Percentiles rank a stretch among this genome's conserved stretches.
phyloP scores from a whole-genome alignment of 495 filamentous ascomycete species.

The Penicillium silybi region DNA sequence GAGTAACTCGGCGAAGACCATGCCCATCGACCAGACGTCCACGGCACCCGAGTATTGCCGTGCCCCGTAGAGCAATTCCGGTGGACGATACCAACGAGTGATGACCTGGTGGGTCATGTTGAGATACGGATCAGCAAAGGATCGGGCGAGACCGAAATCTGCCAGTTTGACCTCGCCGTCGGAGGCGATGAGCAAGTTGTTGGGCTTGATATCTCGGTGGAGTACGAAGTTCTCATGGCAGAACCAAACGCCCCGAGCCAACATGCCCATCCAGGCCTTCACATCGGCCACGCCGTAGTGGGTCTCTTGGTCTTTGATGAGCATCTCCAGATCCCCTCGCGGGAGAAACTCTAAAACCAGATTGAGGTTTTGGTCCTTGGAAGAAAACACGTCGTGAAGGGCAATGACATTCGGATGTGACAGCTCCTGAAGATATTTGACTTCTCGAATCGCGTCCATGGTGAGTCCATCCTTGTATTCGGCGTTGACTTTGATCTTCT shows the following conservation, averaged over 20 bases:
- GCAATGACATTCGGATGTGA: slow-evolving; percentile 93
- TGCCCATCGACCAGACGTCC: slow-evolving; percentile 92
- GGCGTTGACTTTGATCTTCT: slow-evolving; percentile 93
- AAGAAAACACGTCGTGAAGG: slow-evolving; percentile 85
- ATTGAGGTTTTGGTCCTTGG: slow-evolving; percentile 90
- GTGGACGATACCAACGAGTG: slow-evolving; percentile 94
- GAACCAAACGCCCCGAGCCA: slow-evolving; percentile 88
- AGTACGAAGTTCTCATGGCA: slow-evolving; percentile 93
- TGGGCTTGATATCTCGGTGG: slow-evolving; percentile 98
- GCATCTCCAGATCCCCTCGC: slow-evolving; percentile 83
- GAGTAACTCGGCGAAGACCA: slow-evolving; percentile 89
- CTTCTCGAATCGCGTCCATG: slow-evolving; percentile 91
- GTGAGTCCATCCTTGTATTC: slow-evolving; percentile 82
- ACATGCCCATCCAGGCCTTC: slow-evolving; percentile 98
- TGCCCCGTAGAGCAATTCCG: slow-evolving; percentile 87
- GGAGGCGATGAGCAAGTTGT: slow-evolving; percentile 91
- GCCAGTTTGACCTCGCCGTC: slow-evolving; percentile 93
- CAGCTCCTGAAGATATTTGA: slow-evolving; percentile 93
- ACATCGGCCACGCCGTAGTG: slow-evolving; percentile 78
- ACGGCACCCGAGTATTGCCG: slow-evolving; percentile 85
- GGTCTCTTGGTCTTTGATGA: slow-evolving; percentile 81
- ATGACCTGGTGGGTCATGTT: slow-evolving; percentile 94
- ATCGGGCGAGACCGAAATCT: slow-evolving; percentile 92
- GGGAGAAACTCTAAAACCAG: slow-evolving; percentile 92
- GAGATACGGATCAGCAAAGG: slow-evolving; percentile 81